These are phyloP conservation scores for Fagopyrum esculentum DNA, from an alignment of 148 eudicot genomes.

Conservation along the genomic window DNA sequence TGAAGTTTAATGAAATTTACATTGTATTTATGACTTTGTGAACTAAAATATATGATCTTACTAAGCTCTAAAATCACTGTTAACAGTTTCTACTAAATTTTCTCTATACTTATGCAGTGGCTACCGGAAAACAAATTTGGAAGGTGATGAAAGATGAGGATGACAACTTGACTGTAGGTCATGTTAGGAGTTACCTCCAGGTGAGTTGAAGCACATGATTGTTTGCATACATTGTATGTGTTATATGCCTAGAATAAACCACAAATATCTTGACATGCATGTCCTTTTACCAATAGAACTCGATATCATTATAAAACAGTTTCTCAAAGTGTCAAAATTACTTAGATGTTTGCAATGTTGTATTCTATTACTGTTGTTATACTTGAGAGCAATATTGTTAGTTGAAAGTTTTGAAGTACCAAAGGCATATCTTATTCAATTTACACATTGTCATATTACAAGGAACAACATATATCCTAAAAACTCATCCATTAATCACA, in stretches of 20 bases:
- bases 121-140: neutral
- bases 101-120: neutral
- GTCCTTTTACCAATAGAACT: neutral
- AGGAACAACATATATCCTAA: neutral
- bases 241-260: neutral
- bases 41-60: too few relatives aligned
- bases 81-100: too few relatives aligned
- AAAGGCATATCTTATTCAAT: neutral
- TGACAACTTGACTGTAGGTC: neutral
- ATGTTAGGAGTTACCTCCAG: neutral
- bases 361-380: neutral
- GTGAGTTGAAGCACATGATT: neutral
- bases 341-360: neutral
- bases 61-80: neutral
- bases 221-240: neutral
- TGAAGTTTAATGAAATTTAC: neutral
- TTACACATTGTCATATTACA: neutral
- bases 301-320: too few relatives aligned
- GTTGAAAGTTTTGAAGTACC: neutral
- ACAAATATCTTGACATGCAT: neutral
- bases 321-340: neutral
- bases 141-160: neutral
- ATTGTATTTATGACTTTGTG: neutral
- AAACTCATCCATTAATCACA: neutral
- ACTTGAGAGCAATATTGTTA: neutral